Conservation (phyloP, 202 grass and related monocot species). For the Bolboschoenoplectus hybrid region DNA sequence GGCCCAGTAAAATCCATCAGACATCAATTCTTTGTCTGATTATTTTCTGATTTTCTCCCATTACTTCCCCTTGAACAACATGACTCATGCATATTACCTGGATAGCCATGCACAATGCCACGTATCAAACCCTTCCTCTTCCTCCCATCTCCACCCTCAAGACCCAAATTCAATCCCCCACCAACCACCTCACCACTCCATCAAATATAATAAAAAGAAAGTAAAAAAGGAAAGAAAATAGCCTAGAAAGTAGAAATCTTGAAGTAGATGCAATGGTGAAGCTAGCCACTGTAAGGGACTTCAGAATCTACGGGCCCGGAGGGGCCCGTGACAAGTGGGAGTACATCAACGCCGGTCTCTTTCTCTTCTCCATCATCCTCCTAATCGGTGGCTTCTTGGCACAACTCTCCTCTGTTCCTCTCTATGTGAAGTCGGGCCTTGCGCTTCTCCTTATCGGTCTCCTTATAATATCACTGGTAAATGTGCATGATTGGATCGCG, state of each 20-base stretch:
- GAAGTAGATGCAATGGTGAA: conserved; percentile 72
- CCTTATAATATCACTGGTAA: conserved; percentile 43
- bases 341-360: conserved; percentile 78
- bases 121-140: conserved; percentile 38
- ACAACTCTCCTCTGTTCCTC: conserved; percentile 45
- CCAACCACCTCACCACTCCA: neutral
- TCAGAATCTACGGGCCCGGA: conserved; percentile 55
- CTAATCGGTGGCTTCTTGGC: conserved; percentile 52
- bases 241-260: neutral
- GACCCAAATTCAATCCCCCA: neutral
- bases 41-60: neutral
- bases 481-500: conserved; percentile 72
- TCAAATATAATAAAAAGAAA: neutral
- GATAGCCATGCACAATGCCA: conserved; percentile 62
- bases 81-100: conserved; percentile 36
- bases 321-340: conserved; percentile 61
- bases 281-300: conserved; percentile 73
- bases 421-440: conserved; percentile 45
- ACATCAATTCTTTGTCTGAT: neutral
- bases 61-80: neutral
- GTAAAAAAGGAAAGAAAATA: neutral
- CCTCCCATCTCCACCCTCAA: neutral
- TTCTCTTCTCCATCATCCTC: conserved; percentile 59
- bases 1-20: neutral
- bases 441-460: conserved; percentile 49